Evolutionary conservation across 495 filamentous ascomycete species (phyloP).

Genomic region (Chaetomidium leptoderma): DNA sequence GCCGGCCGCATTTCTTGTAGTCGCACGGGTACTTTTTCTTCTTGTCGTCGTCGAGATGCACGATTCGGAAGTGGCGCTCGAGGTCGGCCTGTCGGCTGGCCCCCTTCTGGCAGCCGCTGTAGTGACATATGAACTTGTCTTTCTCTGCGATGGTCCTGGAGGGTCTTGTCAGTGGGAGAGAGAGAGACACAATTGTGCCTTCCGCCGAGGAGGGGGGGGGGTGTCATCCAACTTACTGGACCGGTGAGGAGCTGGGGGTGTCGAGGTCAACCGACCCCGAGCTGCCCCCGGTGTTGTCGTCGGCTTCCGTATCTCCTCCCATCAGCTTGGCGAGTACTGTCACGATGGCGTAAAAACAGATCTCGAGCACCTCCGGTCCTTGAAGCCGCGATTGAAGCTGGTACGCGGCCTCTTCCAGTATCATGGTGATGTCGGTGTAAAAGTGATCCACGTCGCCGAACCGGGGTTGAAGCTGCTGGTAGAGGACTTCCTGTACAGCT

Average conservation of each 20-base stretch:
- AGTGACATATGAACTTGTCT: conserved; percentile 26
- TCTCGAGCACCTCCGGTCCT: conserved; percentile 11
- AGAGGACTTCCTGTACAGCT: conserved; percentile 17
- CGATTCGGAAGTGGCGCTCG: conserved; percentile 40
- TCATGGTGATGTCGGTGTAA: neutral
- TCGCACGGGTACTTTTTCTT: conserved; percentile 42
- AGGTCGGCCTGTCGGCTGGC: conserved; percentile 45
- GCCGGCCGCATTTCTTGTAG: conserved; percentile 38
- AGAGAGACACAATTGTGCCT: too few species aligned
- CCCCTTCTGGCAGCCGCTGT: conserved; percentile 30
- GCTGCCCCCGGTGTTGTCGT: neutral
- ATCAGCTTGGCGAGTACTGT: conserved; percentile 5
- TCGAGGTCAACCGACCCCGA: neutral
- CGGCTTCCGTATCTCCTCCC: neutral
- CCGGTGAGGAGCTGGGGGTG: neutral
- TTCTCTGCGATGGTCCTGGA: conserved; percentile 4
- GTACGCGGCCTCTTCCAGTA: conserved; percentile 23
- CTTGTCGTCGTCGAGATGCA: conserved; percentile 33
- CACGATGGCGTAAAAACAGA: conserved; percentile 16
- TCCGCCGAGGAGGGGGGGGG: neutral
- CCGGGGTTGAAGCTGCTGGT: neutral
- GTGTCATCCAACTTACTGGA: neutral
- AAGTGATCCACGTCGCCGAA: neutral
- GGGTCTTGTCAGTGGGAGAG: neutral
- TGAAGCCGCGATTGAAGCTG: conserved; percentile 19